Percentiles rank a stretch among this genome's conserved stretches.
phyloP scores from a whole-genome alignment of 148 eudicot genomes.

The Rhododendron henanense region DNA sequence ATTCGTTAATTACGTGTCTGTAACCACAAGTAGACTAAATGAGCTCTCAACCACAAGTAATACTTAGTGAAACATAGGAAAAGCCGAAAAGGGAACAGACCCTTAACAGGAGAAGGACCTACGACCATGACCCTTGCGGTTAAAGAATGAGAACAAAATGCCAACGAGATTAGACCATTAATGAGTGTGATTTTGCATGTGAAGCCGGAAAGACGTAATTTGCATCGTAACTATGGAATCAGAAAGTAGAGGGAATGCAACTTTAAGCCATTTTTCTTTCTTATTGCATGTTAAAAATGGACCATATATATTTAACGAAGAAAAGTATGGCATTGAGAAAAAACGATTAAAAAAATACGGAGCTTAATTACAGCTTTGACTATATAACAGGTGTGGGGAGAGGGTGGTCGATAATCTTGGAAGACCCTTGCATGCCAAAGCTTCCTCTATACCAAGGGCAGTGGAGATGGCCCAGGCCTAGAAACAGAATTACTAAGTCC shows the following conservation, averaged over 20 bases:
- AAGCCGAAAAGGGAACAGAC: neutral
- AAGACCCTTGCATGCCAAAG: neutral
- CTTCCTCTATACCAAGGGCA: neutral
- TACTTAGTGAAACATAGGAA: neutral
- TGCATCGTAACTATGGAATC: neutral
- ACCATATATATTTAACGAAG: neutral
- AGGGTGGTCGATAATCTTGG: neutral
- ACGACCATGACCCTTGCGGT: neutral
- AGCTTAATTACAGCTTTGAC: neutral
- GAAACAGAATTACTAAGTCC: neutral
- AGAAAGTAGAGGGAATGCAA: neutral
- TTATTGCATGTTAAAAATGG: neutral
- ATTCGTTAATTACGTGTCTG: constrained; percentile 35
- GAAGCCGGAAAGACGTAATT: neutral
- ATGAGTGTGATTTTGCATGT: neutral
- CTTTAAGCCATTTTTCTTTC: neutral
- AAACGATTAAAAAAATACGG: neutral
- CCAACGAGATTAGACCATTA: neutral
- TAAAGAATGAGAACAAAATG: neutral
- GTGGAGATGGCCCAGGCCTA: neutral
- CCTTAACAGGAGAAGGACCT: neutral
- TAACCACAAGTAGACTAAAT: constrained; percentile 9
- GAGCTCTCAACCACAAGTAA: constrained; percentile 8
- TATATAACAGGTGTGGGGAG: neutral
- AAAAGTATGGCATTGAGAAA: neutral